Conservation (phyloP, 2,329 filamentous ascomycete genomes). For the Venturiaceae sp. region DNA sequence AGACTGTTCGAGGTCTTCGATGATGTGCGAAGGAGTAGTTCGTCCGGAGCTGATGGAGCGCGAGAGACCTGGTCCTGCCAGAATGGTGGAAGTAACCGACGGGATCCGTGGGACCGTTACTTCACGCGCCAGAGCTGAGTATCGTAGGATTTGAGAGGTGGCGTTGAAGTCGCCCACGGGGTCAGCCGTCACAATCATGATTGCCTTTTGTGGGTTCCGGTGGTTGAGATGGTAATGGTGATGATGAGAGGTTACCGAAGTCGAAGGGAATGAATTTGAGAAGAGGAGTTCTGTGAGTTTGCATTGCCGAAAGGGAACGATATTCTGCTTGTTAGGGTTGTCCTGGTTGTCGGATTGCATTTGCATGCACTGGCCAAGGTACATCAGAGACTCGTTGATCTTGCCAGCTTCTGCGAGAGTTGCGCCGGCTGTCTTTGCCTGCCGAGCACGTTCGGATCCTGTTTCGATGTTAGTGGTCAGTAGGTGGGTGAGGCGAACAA, state of each 20-base stretch:
- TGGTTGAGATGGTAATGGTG: slow-evolving; percentile 30
- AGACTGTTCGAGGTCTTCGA: slow-evolving; percentile 65
- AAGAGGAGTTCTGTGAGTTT: slow-evolving; percentile 44
- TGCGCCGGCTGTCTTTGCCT: slow-evolving; percentile 86
- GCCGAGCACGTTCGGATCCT: slow-evolving; percentile 80
- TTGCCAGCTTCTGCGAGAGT: slow-evolving; percentile 94
- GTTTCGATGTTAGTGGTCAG: slow-evolving; percentile 13
- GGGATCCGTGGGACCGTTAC: slow-evolving; percentile 85
- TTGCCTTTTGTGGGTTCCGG: slow-evolving; percentile 70
- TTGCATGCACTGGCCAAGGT: slow-evolving; percentile 90
- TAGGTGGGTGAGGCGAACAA: not conserved
- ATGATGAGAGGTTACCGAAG: slow-evolving; percentile 33
- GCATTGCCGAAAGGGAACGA: slow-evolving; percentile 62
- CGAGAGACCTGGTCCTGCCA: slow-evolving; percentile 25
- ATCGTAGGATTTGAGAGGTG: slow-evolving; percentile 89
- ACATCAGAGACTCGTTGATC: slow-evolving; percentile 98
- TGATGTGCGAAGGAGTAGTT: slow-evolving; percentile 32
- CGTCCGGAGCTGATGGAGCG: slow-evolving; percentile 22
- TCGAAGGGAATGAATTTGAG: slow-evolving; percentile 37
- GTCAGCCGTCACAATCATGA: slow-evolving; percentile 96
- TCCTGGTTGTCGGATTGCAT: slow-evolving; percentile 77
- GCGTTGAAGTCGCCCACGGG: slow-evolving; percentile 91
- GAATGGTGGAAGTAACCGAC: slow-evolving; percentile 66
- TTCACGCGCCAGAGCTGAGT: slow-evolving; percentile 85
- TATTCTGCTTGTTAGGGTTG: slow-evolving; percentile 50